Evolutionary conservation across 2,329 filamentous ascomycete species (phyloP), one percentile per base, ranked within the genome.

Genomic region (Dothideomycetes sp.): DNA sequence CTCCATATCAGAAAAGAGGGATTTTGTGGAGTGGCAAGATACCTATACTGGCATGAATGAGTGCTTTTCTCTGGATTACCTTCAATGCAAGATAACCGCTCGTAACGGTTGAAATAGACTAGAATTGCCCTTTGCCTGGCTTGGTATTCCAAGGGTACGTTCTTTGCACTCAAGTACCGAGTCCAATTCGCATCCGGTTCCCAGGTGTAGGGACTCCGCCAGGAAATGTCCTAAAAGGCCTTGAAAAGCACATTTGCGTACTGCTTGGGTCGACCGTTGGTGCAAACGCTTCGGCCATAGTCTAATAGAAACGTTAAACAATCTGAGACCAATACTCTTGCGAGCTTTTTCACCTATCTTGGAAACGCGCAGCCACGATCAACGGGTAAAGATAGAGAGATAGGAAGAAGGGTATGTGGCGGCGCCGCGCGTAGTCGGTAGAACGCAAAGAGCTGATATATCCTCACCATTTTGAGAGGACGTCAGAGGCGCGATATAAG

Each of bases 301-400:
- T 40, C 29, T 40, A 40, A 33, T 40, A 40, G 37, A 40, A 20
- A 40, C 37, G 37, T 40, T 40, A 40, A 40, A 16, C 7, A 40
- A 32, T 40, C 20, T 40, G 37, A 40, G 37, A 40, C 37, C 37
- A 40, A 40, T 40, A 40, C 28, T 40, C 27, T 20, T 13, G 23
- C 28, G 36, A 23, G 12, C 20, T 25, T 40, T 32, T 27, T 40
- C 22, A n/a, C 4, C 12, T 32, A 40, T 40, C 16, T 40, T n/a
- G 20, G 15, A 33, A 27, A 12, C 20, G 29, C 28, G 20, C 24
- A 40, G 19, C 37, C 37, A 33, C 29, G 33, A 17, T 15, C 15
- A 25, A 25, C 10, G 29, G 15, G 37, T 28, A 28, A 32, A 5
- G 22, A 7, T 33, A 11, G 10, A 12, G 12, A 24, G 12, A 16